These are phyloP conservation scores for Yamadazyma sp. DNA, from an alignment of 805 yeast species.

Conservation along the genomic window DNA sequence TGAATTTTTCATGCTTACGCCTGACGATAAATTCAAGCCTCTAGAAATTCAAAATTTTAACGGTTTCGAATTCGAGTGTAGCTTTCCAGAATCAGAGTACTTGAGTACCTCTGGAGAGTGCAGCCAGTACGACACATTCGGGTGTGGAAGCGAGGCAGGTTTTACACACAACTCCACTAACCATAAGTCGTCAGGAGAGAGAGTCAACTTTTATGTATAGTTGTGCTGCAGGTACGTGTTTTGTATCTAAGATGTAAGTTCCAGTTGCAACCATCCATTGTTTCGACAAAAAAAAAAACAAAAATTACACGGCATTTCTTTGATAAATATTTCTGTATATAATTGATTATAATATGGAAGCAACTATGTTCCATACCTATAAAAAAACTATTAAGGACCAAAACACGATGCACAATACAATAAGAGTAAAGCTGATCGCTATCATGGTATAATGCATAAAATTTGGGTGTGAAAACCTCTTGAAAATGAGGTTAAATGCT, in stretches of 20 bases:
- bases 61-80: constrained; percentile 29
- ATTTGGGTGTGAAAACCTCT: constrained; percentile 31
- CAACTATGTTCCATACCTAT: no score
- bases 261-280: no score
- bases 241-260: no score
- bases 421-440: constrained; percentile 13
- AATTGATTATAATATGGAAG: no score
- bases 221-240: no score
- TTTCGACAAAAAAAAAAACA: no score
- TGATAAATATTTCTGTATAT: no score
- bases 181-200: constrained; percentile 33
- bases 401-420: constrained; percentile 9
- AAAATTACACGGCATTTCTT: no score
- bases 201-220: constrained; percentile 8
- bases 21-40: constrained; percentile 24
- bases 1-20: constrained; percentile 47
- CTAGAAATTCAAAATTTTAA: neutral
- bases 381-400: constrained; percentile 2
- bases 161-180: constrained; percentile 25
- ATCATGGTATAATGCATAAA: constrained; percentile 17
- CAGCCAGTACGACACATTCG: constrained; percentile 20
- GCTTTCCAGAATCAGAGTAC: constrained; percentile 25
- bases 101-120: neutral
- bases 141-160: constrained; percentile 36
- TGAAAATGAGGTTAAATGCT: constrained; percentile 34